Base-by-base conservation (phyloP, 345 rosid species). In the Moricandia arvensis region DNA sequence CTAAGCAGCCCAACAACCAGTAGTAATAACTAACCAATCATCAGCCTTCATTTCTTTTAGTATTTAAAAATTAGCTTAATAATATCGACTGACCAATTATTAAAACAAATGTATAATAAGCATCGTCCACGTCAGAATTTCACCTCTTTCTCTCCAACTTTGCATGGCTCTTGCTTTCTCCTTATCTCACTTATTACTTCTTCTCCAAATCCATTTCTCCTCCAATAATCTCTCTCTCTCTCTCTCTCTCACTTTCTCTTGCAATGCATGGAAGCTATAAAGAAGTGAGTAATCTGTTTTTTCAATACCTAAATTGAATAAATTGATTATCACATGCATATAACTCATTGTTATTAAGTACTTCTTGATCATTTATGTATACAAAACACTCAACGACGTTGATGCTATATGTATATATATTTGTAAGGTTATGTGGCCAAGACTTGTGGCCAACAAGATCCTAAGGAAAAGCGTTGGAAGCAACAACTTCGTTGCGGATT, bases 401-500 rank as follows among this genome's bases (percentile, higher is more conserved):
- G 53, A 47, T 47, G 53, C 53, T 47, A 47, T 2, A 21, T 21
- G 24, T 21, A 21, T 21, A 57, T 69, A 17, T 68, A 54, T 18
- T 6, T 35, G 27, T 66, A 53, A 87, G 89, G 85, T 91, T 70
- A 89, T 87, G 90, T 89, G 91, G 96, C 93, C 90, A 29, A 87
- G 84, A 85, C 81, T 90, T 73, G 86, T 90, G 30, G 93, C 87
- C 21, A 90, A 77, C 79, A 93, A 90, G 84, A 34, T 87, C 82
- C 80, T 93, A 29, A 76, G 83, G 75, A 89, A 81, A 71, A 75
- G 86, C 61, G 61, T 84, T 45, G 91, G 96, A n/a, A 85, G 89
- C 89, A 87, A 75, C 80, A 89, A 83, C 72, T 93, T 93, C n/a
- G 86, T 86, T 0, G 88, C 98, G 0, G 98, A 91, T 82, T 86